Evolutionary conservation across 108 stramenopile genomes (phyloP), one percentile per base, ranked within the genome.

Genomic region (Fragilariopsis cylindrus): DNA sequence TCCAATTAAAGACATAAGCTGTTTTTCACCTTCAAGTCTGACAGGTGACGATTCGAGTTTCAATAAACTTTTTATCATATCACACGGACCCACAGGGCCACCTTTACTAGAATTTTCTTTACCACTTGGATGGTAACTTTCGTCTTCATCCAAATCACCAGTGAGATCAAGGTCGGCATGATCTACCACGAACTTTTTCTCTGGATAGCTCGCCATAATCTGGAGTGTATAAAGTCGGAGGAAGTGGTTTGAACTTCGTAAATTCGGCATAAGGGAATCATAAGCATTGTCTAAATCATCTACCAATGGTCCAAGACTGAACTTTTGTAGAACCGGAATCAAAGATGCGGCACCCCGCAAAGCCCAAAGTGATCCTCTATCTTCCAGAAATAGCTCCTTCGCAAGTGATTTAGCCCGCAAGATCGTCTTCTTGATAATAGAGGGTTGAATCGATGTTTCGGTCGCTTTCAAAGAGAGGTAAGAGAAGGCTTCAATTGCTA

Each of bases 111-210:
- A 7, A n/a, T 57, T 46, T 49, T 48, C 69, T 41, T 64, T 60
- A 4, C 50, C 15, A 7, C 12, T 8, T 11, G 78, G 67, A 12
- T 30, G 53, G 21, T 53, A 68, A 30, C 65, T 60, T 44, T 81
- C 74, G 8, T 91, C 90, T 76, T 92, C 94, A 45, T 95, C 94
- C n/a, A 95, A 80, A 68, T 95, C 94, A 52, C 84, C 89, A 12
- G 84, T 64, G 12, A 90, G 65, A 75, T 95, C 94, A 48, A 95
- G 85, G 40, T 91, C 90, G 11, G 83, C 85, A 64, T 91, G 86
- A 71, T 95, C 82, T 15, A 85, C 79, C 3, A 92, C 83, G 76
- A 84, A 90, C 0, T 86, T 82, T 58, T 82, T 84, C 68, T 50
- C 67, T n/a, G 91, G 94, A 74, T 76, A 89, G 52, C 72, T 86